phyloP scores from a whole-genome alignment of 768 basidiomycete genomes.

The Phlebiopsis gigantea region DNA sequence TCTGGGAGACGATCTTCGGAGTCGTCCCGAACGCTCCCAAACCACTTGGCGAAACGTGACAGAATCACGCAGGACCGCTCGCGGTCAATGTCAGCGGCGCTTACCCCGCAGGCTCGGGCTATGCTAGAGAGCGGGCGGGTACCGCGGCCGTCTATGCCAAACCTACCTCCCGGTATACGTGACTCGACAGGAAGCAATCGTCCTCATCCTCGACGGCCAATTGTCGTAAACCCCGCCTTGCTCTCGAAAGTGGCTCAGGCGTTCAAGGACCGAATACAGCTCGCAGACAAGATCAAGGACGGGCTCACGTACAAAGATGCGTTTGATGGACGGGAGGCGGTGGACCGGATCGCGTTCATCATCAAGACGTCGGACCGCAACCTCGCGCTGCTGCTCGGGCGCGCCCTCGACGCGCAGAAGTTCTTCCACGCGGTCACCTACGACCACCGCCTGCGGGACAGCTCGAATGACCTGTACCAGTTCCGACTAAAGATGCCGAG shows the following conservation, averaged over 20 bases:
- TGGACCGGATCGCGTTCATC: conserved; percentile 95
- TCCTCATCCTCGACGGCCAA: conserved; percentile 41
- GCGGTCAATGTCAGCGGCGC: conserved; percentile 70
- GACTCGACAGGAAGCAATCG: conserved; percentile 28
- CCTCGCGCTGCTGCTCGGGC: conserved; percentile 88
- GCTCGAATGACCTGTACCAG: conserved; percentile 84
- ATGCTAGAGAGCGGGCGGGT: conserved; percentile 30
- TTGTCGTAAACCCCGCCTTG: conserved; percentile 91
- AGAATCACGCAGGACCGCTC: conserved; percentile 63
- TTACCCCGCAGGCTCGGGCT: conserved; percentile 42
- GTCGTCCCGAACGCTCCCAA: conserved; percentile 57
- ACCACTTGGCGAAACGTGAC: conserved; percentile 47
- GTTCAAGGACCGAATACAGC: conserved; percentile 75
- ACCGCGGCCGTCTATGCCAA: conserved; percentile 23
- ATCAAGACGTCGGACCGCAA: conserved; percentile 98
- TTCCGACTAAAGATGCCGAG: conserved; percentile 81
- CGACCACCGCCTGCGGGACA: conserved; percentile 92
- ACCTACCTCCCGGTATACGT: conserved; percentile 22
- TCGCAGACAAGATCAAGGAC: conserved; percentile 85
- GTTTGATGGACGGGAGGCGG: conserved; percentile 96
- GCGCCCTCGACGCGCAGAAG: conserved; percentile 95
- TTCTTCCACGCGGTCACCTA: conserved; percentile 99
- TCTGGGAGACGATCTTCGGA: conserved; percentile 60
- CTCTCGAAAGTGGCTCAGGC: conserved; percentile 92
- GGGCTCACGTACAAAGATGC: conserved; percentile 94